Evolutionary conservation across 345 rosid species (phyloP).

Genomic region (Acer campestre): DNA sequence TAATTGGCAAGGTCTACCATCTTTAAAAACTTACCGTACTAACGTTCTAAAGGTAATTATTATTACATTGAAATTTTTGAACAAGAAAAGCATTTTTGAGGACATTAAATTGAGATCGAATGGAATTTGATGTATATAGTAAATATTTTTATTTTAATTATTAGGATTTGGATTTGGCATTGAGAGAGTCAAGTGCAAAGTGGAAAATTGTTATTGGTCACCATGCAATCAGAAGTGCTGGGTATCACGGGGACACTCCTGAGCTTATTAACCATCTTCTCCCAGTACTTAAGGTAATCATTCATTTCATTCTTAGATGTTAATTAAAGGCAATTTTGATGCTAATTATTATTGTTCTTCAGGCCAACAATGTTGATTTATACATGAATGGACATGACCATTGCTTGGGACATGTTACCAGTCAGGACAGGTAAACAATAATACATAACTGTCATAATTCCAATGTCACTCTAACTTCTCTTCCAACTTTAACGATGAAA

Average conservation of each 20-base stretch:
- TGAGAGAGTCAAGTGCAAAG: constrained; percentile 40
- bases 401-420: constrained; percentile 43
- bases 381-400: constrained; percentile 63
- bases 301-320: no score
- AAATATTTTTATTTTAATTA: background rate
- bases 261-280: constrained; percentile 41
- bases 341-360: no score
- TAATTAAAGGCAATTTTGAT: no score
- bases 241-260: constrained; percentile 46
- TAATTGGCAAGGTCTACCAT: constrained; percentile 36
- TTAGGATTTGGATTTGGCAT: constrained; percentile 40
- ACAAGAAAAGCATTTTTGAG: background rate
- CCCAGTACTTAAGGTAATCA: constrained; percentile 33
- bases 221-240: constrained; percentile 53
- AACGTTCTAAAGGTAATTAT: constrained; percentile 28
- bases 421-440: constrained; percentile 37
- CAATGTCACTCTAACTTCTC: no score
- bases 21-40: constrained; percentile 27
- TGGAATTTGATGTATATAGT: background rate
- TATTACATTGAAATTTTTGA: background rate
- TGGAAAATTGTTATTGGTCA: constrained; percentile 64
- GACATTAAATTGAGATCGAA: background rate
- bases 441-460: background rate
- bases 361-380: constrained; percentile 45
- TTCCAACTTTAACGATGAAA: no score